Conservation (phyloP, 2,329 filamentous ascomycete species). For the Claviceps fusiformis region DNA sequence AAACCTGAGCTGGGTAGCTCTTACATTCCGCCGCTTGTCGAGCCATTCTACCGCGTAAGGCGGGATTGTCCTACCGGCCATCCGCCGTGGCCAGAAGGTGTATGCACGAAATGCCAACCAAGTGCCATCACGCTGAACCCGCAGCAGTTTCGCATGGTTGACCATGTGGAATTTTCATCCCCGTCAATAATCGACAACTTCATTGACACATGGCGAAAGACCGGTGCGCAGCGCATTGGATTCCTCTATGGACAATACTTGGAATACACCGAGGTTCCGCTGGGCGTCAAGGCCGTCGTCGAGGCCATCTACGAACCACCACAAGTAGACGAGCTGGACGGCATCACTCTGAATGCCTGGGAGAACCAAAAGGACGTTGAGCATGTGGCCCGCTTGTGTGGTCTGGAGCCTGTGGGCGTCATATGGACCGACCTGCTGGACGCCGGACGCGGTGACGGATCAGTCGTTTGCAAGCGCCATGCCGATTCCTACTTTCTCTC, state of each 20-base stretch:
- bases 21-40: conserved; percentile 87
- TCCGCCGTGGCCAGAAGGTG: conserved; percentile 85
- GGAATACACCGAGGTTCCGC: conserved; percentile 82
- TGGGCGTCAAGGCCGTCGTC: conserved; percentile 89
- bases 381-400: conserved; percentile 67
- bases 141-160: conserved; percentile 90
- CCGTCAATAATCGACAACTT: conserved; percentile 77
- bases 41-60: conserved; percentile 84
- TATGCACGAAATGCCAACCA: conserved; percentile 96
- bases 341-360: conserved; percentile 75
- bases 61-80: conserved; percentile 86
- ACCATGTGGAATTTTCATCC: conserved; percentile 91
- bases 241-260: conserved; percentile 85
- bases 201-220: conserved; percentile 81
- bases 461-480: conserved; percentile 88
- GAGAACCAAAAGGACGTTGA: conserved; percentile 72
- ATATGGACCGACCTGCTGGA: conserved; percentile 91
- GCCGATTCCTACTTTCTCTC: conserved; percentile 90
- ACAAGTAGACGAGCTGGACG: conserved; percentile 78
- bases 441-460: conserved; percentile 66
- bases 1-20: conserved; percentile 88
- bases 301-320: conserved; percentile 96
- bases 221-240: conserved; percentile 71
- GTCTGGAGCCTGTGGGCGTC: conserved; percentile 76
- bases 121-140: conserved; percentile 92